A percentile compares a stretch with the other conserved stretches of the same genome.
These are phyloP conservation scores for Candida manassasensis DNA, from an alignment of 805 yeast species.

Conservation along the genomic window DNA sequence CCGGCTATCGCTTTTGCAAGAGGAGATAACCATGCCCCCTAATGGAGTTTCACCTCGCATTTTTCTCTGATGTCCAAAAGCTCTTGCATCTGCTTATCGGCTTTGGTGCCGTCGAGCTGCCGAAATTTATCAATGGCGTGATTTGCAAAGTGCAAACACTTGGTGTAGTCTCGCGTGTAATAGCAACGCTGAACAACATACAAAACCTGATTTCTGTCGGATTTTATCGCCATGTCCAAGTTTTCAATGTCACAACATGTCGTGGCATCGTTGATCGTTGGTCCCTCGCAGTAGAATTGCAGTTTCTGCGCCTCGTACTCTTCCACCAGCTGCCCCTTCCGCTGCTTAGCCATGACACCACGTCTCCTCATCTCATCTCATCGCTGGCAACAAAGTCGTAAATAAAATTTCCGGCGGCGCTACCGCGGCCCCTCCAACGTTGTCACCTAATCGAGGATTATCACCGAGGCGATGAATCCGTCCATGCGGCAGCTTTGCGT, in stretches of 20 bases:
- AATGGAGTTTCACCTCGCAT: slow-evolving; percentile 3
- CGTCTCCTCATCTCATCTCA: no score
- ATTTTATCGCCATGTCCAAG: slow-evolving; percentile 36
- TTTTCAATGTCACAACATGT: slow-evolving; percentile 37
- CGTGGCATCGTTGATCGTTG: slow-evolving; percentile 43
- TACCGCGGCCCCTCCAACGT: no score
- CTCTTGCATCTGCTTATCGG: slow-evolving; percentile 6
- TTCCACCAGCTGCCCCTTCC: slow-evolving; percentile 72
- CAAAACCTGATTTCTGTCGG: slow-evolving; percentile 50
- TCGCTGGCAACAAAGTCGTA: no score
- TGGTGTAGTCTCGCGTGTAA: slow-evolving; percentile 46
- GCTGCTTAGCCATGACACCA: slow-evolving; percentile 12
- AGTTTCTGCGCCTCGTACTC: slow-evolving; percentile 49
- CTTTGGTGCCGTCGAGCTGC: slow-evolving; percentile 10
- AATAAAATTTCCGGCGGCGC: no score
- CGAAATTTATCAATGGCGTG: slow-evolving; percentile 21
- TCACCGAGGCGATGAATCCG: no score
- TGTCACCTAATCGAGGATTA: no score
- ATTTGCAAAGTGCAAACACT: slow-evolving; percentile 47
- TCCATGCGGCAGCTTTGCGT: no score
- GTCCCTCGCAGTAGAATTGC: slow-evolving; percentile 53
- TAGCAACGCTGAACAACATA: slow-evolving; percentile 63
- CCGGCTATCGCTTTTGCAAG: not conserved
- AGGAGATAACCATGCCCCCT: not conserved
- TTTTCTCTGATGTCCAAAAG: slow-evolving; percentile 4